Percentiles rank a stretch among this genome's conserved stretches.
These are phyloP conservation scores for Lentinula guzmanii DNA, from an alignment of 768 basidiomycete genomes.

Conservation along the genomic window DNA sequence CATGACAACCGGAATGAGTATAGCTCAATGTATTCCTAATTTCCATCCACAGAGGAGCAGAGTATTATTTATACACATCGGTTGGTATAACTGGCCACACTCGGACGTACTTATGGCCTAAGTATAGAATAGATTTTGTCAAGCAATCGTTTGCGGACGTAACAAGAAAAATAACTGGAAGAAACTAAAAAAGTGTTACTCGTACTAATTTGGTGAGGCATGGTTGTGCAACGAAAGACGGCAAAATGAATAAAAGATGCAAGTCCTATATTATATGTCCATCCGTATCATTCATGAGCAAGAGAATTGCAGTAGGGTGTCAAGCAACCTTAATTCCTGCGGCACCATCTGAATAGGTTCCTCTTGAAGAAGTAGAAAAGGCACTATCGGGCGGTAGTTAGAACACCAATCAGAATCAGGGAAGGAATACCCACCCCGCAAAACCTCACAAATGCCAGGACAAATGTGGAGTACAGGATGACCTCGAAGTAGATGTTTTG, in stretches of 20 bases:
- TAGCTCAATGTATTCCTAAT: constrained; percentile 56
- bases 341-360: constrained; percentile 78
- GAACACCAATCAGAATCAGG: not conserved
- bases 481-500: constrained; percentile 64
- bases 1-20: constrained; percentile 27
- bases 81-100: constrained; percentile 1
- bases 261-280: constrained; percentile 1
- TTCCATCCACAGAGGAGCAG: not conserved
- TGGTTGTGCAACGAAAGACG: not conserved
- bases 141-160: not conserved
- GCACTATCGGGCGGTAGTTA: constrained; percentile 40
- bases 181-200: not conserved
- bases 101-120: not conserved
- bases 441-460: constrained; percentile 66
- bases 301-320: constrained; percentile 3
- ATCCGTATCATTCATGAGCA: constrained; percentile 1
- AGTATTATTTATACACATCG: not conserved
- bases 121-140: not conserved
- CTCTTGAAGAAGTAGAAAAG: constrained; percentile 79
- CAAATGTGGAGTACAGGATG: constrained; percentile 79
- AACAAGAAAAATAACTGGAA: not conserved
- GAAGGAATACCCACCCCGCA: constrained; percentile 49
- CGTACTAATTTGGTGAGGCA: not conserved
- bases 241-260: not conserved
- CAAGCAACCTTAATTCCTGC: constrained; percentile 48